Evolutionary conservation across 2,329 filamentous ascomycete species (phyloP).

Genomic region (Reticulascus tulasneorum): DNA sequence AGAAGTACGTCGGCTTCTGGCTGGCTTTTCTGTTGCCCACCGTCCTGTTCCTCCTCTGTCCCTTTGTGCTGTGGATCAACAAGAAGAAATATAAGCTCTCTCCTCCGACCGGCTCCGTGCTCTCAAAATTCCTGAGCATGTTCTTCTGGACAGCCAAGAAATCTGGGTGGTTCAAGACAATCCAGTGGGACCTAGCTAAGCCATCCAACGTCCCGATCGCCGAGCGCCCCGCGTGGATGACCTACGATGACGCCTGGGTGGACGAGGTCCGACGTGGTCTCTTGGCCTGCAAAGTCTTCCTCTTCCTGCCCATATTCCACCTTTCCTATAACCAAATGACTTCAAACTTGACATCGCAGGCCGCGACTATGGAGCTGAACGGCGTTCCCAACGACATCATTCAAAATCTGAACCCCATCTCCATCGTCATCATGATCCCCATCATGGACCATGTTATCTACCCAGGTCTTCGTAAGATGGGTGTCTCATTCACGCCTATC

Average conservation of each 20-base stretch:
- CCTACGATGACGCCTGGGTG: constrained; percentile 79
- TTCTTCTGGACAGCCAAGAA: constrained; percentile 59
- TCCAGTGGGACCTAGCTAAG: constrained; percentile 66
- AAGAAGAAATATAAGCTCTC: constrained; percentile 57
- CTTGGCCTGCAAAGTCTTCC: constrained; percentile 66
- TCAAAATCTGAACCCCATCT: constrained; percentile 71
- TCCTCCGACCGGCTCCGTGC: constrained; percentile 69
- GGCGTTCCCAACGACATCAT: constrained; percentile 76
- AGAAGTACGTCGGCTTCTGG: constrained; percentile 76
- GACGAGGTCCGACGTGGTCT: constrained; percentile 71
- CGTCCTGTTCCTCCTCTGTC: constrained; percentile 58
- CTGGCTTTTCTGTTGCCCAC: constrained; percentile 67
- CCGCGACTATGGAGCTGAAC: constrained; percentile 60
- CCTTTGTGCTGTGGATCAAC: constrained; percentile 56
- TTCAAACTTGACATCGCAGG: constrained; percentile 60
- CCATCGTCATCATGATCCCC: constrained; percentile 72
- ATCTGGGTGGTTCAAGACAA: constrained; percentile 57
- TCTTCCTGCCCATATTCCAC: constrained; percentile 65
- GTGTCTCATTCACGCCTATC: constrained; percentile 68
- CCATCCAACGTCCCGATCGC: constrained; percentile 56
- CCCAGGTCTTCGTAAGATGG: constrained; percentile 59
- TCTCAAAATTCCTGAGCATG: constrained; percentile 62
- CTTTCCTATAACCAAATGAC: constrained; percentile 57
- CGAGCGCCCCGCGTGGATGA: constrained; percentile 68
- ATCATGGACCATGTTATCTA: constrained; percentile 67